Percentiles rank a stretch among this genome's conserved stretches.
Evolutionary conservation across 2,329 filamentous ascomycete species (phyloP).

Genomic region (Graphilbum fragrans): DNA sequence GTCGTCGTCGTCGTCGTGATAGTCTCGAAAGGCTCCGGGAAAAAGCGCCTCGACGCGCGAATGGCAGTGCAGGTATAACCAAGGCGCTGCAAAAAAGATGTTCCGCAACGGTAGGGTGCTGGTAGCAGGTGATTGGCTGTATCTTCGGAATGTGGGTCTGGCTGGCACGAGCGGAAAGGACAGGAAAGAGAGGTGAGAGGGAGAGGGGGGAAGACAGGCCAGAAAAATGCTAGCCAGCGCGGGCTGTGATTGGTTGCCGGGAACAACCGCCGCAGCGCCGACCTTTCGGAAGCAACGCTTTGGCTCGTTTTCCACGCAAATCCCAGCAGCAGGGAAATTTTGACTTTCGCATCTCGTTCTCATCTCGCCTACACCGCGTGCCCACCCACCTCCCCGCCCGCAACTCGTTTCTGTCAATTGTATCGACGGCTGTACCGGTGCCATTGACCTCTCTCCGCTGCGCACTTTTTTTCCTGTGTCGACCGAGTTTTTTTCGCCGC

Average conservation of each 20-base stretch:
- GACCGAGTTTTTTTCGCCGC: no score
- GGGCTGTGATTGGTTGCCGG: constrained; percentile 15
- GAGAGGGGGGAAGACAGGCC: not conserved
- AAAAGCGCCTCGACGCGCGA: constrained; percentile 4
- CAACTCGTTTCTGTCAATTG: not conserved
- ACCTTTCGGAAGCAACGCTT: constrained; percentile 10
- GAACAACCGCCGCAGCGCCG: constrained; percentile 20
- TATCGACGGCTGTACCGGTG: not conserved
- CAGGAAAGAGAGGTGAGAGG: no score
- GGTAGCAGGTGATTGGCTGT: no score
- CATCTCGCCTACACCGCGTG: constrained; percentile 3
- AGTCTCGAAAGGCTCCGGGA: not conserved
- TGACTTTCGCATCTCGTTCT: constrained; percentile 3
- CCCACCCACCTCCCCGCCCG: not conserved
- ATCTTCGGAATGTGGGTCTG: no score
- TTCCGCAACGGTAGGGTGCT: constrained; percentile 2
- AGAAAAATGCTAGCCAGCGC: constrained; percentile 1
- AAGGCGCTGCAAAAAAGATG: constrained; percentile 9
- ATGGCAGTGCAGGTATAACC: constrained; percentile 9
- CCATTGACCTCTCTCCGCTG: not conserved
- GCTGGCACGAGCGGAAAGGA: no score
- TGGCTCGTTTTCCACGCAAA: not conserved
- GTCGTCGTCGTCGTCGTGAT: not conserved
- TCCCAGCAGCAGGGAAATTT: not conserved
- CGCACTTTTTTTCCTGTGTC: no score